Percentiles rank a stretch among this genome's conserved stretches.
Conservation (phyloP, 495 filamentous ascomycete species). For the Tuber magnatum region DNA sequence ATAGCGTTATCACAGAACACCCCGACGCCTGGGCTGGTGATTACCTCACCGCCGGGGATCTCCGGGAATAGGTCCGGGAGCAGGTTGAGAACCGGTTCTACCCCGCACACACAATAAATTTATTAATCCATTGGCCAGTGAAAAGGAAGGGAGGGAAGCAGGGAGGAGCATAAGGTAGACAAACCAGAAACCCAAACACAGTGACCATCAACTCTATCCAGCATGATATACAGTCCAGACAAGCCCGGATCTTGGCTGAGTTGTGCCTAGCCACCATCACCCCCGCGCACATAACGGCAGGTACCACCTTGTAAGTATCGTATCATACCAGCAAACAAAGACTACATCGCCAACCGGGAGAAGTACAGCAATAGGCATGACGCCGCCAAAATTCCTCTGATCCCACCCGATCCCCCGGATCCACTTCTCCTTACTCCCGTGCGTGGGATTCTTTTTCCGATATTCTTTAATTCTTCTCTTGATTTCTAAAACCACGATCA, state of each 20-base stretch:
- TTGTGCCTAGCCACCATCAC: constrained; percentile 42
- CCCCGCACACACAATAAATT: neutral
- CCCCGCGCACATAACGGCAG: neutral
- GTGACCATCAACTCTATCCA: constrained; percentile 60
- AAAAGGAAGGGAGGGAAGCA: neutral
- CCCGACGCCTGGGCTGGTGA: constrained; percentile 52
- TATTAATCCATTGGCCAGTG: too few species aligned
- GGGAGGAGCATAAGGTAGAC: neutral
- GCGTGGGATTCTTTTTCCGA: constrained; percentile 42
- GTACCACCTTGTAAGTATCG: constrained; percentile 9
- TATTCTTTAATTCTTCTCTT: constrained; percentile 47
- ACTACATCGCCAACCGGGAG: constrained; percentile 24
- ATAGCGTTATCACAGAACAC: constrained; percentile 67
- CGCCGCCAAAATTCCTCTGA: constrained; percentile 51
- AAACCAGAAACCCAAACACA: constrained; percentile 55
- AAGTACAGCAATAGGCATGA: constrained; percentile 55
- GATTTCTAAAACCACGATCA: constrained; percentile 43
- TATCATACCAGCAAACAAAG: constrained; percentile 4
- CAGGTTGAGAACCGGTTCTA: constrained; percentile 50
- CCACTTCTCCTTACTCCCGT: constrained; percentile 50
- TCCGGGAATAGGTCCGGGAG: constrained; percentile 49
- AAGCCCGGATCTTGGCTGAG: constrained; percentile 49
- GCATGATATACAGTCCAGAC: constrained; percentile 55
- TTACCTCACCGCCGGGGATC: constrained; percentile 54
- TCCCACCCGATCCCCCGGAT: constrained; percentile 60